Conservation (phyloP, 768 basidiomycete species). For the Tephrocybe sp. region DNA sequence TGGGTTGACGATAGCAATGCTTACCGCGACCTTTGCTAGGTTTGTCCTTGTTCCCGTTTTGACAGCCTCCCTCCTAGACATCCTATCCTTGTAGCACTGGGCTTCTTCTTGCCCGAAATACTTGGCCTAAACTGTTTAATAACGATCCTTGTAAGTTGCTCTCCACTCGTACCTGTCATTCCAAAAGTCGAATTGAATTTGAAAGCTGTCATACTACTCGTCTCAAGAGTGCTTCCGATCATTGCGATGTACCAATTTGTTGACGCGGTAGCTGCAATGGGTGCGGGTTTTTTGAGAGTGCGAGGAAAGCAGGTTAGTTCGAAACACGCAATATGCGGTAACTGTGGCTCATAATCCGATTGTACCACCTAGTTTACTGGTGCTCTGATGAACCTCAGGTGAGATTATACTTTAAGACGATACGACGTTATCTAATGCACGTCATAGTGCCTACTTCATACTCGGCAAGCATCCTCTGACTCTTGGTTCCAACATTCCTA, state of each 20-base stretch:
- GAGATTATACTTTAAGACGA: constrained; percentile 12
- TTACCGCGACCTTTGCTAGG: constrained; percentile 61
- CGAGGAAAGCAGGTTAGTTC: constrained; percentile 75
- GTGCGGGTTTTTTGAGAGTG: constrained; percentile 77
- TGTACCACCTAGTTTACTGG: constrained; percentile 51
- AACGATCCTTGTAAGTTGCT: constrained; percentile 50
- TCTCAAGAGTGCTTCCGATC: constrained; percentile 68
- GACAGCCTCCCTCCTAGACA: no score
- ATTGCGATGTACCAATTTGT: constrained; percentile 81
- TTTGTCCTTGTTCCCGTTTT: constrained; percentile 15
- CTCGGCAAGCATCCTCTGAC: no score
- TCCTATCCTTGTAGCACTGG: no score
- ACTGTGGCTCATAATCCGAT: not conserved
- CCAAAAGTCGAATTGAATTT: not conserved
- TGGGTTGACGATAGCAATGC: constrained; percentile 61
- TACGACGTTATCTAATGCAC: no score
- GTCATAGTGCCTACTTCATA: constrained; percentile 18
- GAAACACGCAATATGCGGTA: no score
- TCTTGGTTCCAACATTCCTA: no score
- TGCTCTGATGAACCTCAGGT: constrained; percentile 76
- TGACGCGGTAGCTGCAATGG: constrained; percentile 68
- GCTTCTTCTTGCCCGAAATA: no score
- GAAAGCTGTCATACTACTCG: constrained; percentile 53
- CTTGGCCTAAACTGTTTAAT: no score
- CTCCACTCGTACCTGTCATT: no score